Percentiles rank a stretch among this genome's conserved stretches.
These are phyloP conservation scores for Emmonsiellopsis sp. DNA, from an alignment of 2,329 filamentous ascomycete genomes.

Conservation along the genomic window DNA sequence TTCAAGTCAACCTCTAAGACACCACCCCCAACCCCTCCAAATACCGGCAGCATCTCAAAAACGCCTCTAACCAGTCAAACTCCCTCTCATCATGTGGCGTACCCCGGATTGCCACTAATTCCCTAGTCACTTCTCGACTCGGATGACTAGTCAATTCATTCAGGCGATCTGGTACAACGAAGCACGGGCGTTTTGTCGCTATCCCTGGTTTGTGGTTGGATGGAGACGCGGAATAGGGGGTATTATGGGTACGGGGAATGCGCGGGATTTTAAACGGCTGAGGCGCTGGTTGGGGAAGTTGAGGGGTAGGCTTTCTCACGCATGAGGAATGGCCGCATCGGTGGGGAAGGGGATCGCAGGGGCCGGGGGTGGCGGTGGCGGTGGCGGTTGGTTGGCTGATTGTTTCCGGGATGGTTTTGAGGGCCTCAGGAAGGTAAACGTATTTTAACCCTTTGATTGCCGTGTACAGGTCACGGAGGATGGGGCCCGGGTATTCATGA, in stretches of 20 bases:
- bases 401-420: neutral
- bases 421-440: neutral
- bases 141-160: neutral
- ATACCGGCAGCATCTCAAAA: slow-evolving; percentile 9
- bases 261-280: too few species aligned
- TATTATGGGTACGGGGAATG: neutral
- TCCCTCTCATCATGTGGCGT: slow-evolving; percentile 12
- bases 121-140: neutral
- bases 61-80: slow-evolving; percentile 13
- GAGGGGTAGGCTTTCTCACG: too few species aligned
- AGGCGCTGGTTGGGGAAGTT: too few species aligned
- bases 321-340: too few species aligned
- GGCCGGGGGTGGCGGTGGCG: too few species aligned
- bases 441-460: neutral
- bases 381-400: too few species aligned
- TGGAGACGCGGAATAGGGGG: neutral
- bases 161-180: too few species aligned
- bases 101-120: neutral
- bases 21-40: neutral
- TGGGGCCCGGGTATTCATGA: neutral
- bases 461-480: neutral
- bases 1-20: neutral
- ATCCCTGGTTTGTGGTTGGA: neutral
- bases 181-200: too few species aligned
- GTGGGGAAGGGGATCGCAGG: too few species aligned